These are phyloP conservation scores for Ophiostoma populinum DNA, from an alignment of 2,329 filamentous ascomycete species.

Conservation along the genomic window DNA sequence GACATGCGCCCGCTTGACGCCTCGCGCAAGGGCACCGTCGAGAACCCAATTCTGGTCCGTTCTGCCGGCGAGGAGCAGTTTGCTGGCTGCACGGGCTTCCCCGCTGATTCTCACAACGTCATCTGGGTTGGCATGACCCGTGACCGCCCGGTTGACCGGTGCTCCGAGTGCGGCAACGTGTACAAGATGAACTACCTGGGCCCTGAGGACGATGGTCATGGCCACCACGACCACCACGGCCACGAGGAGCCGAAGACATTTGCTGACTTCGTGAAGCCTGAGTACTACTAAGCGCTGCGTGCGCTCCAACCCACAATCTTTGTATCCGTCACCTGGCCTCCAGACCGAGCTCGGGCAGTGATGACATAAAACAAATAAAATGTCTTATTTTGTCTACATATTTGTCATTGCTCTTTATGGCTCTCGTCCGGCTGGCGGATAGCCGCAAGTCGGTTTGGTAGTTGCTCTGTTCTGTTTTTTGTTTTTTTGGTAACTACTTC, in stretches of 20 bases:
- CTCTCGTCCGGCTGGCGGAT: no score
- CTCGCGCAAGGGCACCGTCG: slow-evolving; percentile 71
- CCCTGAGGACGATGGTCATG: slow-evolving; percentile 55
- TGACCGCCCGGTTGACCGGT: slow-evolving; percentile 83
- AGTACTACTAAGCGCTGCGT: slow-evolving; percentile 56
- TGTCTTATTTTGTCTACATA: no score
- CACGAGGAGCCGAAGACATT: slow-evolving; percentile 87
- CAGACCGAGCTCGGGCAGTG: no score
- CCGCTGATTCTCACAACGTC: slow-evolving; percentile 79
- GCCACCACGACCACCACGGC: slow-evolving; percentile 34
- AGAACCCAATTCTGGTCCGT: slow-evolving; percentile 79
- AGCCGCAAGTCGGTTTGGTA: no score
- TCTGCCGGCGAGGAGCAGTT: slow-evolving; percentile 94
- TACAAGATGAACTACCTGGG: slow-evolving; percentile 98
- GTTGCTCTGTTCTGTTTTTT: no score
- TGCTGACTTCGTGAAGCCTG: slow-evolving; percentile 85
- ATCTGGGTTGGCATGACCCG: slow-evolving; percentile 82
- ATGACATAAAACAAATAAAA: not conserved
- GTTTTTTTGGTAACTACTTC: no score
- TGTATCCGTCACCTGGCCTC: not conserved
- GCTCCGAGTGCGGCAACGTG: slow-evolving; percentile 88
- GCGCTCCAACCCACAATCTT: no score
- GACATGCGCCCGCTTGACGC: slow-evolving; percentile 95
- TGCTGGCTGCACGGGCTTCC: slow-evolving; percentile 85
- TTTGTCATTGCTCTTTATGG: no score